These are phyloP conservation scores for Ascomycota sp. DNA, from an alignment of 2,329 filamentous ascomycete genomes.

Conservation along the genomic window DNA sequence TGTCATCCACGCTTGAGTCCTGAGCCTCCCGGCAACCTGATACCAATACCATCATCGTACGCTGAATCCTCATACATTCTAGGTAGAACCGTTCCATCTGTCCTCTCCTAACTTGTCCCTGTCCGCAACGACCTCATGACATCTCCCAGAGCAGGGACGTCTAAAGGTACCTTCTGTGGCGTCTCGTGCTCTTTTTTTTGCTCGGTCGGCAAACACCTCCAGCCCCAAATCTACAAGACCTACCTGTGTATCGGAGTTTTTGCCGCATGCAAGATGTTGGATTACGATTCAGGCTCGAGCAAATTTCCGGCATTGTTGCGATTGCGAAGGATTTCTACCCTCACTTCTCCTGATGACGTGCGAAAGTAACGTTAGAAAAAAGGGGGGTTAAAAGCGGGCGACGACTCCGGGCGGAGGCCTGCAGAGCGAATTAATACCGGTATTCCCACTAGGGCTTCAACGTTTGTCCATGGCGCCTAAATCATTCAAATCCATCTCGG, in stretches of 20 bases:
- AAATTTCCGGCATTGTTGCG: neutral
- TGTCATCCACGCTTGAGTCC: conserved; percentile 2
- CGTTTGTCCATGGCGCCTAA: neutral
- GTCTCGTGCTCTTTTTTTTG: conserved; percentile 1
- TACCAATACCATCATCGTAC: conserved; percentile 3
- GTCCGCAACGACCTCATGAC: neutral
- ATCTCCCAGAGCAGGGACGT: neutral
- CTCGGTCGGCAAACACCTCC: neutral
- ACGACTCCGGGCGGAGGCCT: no score
- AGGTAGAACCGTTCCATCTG: conserved; percentile 2
- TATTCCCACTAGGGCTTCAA: neutral
- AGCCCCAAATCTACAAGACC: conserved; percentile 1
- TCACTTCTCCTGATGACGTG: neutral
- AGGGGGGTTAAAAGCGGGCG: neutral
- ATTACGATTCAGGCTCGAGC: conserved; percentile 3
- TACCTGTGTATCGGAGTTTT: conserved; percentile 5
- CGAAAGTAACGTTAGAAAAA: conserved; percentile 1
- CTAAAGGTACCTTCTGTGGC: neutral
- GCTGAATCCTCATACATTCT: conserved; percentile 4
- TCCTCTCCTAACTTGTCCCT: conserved; percentile 2
- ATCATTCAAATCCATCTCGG: neutral
- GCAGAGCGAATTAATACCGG: no score
- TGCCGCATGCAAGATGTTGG: conserved; percentile 4
- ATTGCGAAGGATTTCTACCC: neutral
- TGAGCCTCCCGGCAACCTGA: conserved; percentile 2